Evolutionary conservation across 495 filamentous ascomycete genomes (phyloP).

Genomic region (Neurospora sp.): DNA sequence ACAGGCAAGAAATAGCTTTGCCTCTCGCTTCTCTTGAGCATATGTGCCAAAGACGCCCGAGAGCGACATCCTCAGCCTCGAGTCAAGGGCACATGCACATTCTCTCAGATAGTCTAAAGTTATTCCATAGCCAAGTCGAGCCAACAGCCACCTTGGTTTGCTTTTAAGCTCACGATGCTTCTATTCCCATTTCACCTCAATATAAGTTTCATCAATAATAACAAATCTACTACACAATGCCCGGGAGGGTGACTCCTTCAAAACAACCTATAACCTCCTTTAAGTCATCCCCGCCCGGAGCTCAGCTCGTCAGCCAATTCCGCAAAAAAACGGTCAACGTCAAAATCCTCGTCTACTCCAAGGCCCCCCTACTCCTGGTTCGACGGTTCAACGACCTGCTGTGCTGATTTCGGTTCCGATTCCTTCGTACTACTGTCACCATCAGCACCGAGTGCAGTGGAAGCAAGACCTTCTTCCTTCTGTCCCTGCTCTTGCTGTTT

Average conservation of each 20-base stretch:
- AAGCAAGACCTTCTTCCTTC: neutral
- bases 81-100: neutral
- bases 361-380: neutral
- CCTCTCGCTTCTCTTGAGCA: neutral
- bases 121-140: neutral
- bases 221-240: neutral
- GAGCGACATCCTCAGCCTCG: neutral
- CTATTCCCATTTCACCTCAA: neutral
- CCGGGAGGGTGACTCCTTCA: neutral
- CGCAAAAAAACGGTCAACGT: neutral
- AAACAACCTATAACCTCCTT: neutral
- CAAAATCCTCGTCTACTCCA: neutral
- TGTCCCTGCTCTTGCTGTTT: neutral
- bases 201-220: neutral
- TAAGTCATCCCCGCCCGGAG: neutral
- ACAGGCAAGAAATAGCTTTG: neutral
- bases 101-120: neutral
- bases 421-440: neutral
- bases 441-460: neutral
- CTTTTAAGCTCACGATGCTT: neutral
- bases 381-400: neutral
- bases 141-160: neutral
- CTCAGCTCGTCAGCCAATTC: neutral
- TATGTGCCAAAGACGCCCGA: neutral
- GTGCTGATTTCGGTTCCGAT: neutral